Evolutionary conservation across 2,329 filamentous ascomycete genomes (phyloP).

Genomic region (Ophiognomonia clavigignenti-juglandacearum): DNA sequence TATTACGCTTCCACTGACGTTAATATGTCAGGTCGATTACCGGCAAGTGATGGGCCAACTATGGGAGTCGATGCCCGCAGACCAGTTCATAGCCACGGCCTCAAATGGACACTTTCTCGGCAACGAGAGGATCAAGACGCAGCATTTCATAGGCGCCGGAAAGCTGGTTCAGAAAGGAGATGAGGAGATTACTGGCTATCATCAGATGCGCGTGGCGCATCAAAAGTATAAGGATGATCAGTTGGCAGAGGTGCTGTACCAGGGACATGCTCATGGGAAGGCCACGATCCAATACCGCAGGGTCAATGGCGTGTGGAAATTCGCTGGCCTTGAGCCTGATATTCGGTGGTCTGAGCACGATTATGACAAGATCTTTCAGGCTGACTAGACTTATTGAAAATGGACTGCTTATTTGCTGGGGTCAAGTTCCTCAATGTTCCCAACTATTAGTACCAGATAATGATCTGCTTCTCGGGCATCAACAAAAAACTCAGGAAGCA

Average conservation of each 20-base stretch:
- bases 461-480: no score
- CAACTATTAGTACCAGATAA: no score
- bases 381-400: no score
- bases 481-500: no score
- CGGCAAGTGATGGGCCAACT: conserved; percentile 42
- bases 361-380: conserved; percentile 43
- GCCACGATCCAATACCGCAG: conserved; percentile 52
- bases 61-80: conserved; percentile 52
- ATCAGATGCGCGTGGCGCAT: conserved; percentile 55
- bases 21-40: conserved; percentile 17
- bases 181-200: conserved; percentile 44
- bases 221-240: conserved; percentile 48
- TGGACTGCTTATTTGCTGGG: no score
- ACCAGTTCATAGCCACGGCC: conserved; percentile 47
- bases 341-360: conserved; percentile 52
- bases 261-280: conserved; percentile 52
- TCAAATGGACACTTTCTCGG: conserved; percentile 48
- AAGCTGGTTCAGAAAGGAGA: conserved; percentile 45
- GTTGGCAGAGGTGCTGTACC: conserved; percentile 40
- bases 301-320: conserved; percentile 55
- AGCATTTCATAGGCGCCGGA: conserved; percentile 51
- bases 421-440: no score
- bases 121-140: conserved; percentile 47
- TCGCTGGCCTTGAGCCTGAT: conserved; percentile 48
- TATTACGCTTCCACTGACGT: no score